These are phyloP conservation scores for Fallopia convolvulus DNA, from an alignment of 148 eudicot species.

Conservation along the genomic window DNA sequence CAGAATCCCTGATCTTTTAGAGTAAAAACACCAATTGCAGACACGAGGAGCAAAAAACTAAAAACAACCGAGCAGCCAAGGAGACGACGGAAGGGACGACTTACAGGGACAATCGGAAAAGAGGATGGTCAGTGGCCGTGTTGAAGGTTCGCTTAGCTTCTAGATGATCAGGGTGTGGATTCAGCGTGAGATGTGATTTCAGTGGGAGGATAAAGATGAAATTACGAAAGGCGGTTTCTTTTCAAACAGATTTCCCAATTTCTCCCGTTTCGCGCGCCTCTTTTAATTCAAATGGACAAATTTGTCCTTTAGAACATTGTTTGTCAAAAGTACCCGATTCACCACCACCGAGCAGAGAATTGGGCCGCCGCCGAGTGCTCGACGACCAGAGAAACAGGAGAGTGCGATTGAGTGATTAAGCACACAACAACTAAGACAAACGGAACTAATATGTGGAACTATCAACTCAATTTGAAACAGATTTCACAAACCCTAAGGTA, in stretches of 20 bases:
- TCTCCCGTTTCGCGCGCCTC: too few relatives aligned
- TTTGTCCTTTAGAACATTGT: too few relatives aligned
- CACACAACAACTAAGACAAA: too few relatives aligned
- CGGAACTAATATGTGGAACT: too few relatives aligned
- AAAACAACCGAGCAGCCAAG: not conserved
- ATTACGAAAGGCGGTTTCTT: not conserved
- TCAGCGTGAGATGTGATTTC: not conserved
- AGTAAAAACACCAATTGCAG: not conserved
- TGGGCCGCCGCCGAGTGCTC: too few relatives aligned
- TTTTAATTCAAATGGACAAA: too few relatives aligned
- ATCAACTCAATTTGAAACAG: too few relatives aligned
- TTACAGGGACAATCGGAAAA: not conserved
- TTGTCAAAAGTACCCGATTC: too few relatives aligned
- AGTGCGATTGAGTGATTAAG: too few relatives aligned
- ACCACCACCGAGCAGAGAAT: too few relatives aligned
- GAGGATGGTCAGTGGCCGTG: not conserved
- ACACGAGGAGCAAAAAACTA: not conserved
- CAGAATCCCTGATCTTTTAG: not conserved
- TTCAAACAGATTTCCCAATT: not conserved
- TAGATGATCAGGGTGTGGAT: not conserved
- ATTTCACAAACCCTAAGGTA: too few relatives aligned
- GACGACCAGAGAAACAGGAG: too few relatives aligned
- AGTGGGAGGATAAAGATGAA: not conserved
- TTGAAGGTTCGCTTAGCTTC: not conserved
- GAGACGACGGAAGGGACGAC: not conserved